phyloP scores from a whole-genome alignment of 768 basidiomycete species.

The Leccinum barrowsii region DNA sequence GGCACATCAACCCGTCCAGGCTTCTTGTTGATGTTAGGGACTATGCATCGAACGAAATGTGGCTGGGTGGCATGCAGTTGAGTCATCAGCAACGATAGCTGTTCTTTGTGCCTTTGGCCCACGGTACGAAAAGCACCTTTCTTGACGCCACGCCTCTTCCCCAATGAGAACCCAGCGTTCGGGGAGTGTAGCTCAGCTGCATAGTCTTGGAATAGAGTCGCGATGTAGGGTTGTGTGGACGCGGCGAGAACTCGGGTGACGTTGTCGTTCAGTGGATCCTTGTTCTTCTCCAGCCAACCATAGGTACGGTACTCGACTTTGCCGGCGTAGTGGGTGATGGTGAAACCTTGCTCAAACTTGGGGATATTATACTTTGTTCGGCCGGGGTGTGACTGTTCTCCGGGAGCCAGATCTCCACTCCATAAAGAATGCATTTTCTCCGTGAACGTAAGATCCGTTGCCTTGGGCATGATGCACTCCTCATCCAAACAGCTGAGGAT shows the following conservation, averaged over 20 bases:
- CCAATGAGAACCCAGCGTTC: slow-evolving; percentile 36
- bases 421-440: slow-evolving; percentile 85
- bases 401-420: slow-evolving; percentile 40
- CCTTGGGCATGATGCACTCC: slow-evolving; percentile 99
- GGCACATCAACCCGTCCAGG: slow-evolving; percentile 91
- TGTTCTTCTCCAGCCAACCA: slow-evolving; percentile 99
- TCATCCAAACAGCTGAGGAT: slow-evolving; percentile 93
- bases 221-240: slow-evolving; percentile 80
- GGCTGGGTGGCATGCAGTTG: slow-evolving; percentile 94
- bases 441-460: slow-evolving; percentile 91
- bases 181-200: slow-evolving; percentile 42
- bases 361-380: slow-evolving; percentile 81
- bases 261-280: slow-evolving; percentile 96
- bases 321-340: slow-evolving; percentile 94
- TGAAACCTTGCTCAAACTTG: slow-evolving; percentile 91
- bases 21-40: slow-evolving; percentile 89
- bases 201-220: slow-evolving; percentile 81
- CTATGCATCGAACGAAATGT: slow-evolving; percentile 97
- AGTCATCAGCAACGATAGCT: slow-evolving; percentile 84
- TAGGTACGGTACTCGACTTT: slow-evolving; percentile 94
- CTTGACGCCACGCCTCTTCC: slow-evolving; percentile 76
- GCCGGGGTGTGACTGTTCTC: slow-evolving; percentile 62
- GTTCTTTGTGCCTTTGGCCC: slow-evolving; percentile 93
- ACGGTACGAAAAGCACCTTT: slow-evolving; percentile 97
- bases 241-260: slow-evolving; percentile 82